A percentile compares a stretch with the other conserved stretches of the same genome.
phyloP scores from a whole-genome alignment of 805 yeast species.

The Metschnikowia kofuensis region DNA sequence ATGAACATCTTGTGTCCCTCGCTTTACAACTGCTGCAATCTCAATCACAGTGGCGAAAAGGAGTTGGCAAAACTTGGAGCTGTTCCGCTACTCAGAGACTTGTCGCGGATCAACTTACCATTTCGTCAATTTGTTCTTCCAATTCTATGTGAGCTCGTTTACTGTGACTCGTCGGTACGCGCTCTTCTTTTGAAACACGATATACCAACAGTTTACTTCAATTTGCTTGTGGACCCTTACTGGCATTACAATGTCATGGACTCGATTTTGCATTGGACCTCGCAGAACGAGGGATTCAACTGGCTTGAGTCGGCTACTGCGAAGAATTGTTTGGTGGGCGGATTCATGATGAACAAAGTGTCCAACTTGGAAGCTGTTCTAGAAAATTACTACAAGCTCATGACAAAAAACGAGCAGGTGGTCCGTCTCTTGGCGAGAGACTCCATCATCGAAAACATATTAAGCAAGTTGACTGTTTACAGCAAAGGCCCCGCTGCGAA shows the following conservation, averaged over 20 bases:
- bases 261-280: constrained; percentile 42
- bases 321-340: constrained; percentile 32
- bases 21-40: constrained; percentile 50
- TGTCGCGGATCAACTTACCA: constrained; percentile 39
- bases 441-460: constrained; percentile 26
- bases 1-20: constrained; percentile 47
- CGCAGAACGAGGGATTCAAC: constrained; percentile 24
- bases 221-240: constrained; percentile 47
- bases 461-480: constrained; percentile 26
- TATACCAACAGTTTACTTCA: constrained; percentile 37
- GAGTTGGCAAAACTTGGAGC: constrained; percentile 48
- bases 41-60: constrained; percentile 42
- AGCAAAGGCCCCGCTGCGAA: constrained; percentile 37
- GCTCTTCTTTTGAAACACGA: constrained; percentile 33
- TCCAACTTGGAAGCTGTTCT: constrained; percentile 44
- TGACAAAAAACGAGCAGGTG: constrained; percentile 21
- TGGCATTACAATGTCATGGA: constrained; percentile 59
- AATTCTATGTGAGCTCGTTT: constrained; percentile 50
- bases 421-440: constrained; percentile 25
- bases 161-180: constrained; percentile 41
- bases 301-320: constrained; percentile 25
- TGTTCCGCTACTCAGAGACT: constrained; percentile 41
- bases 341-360: constrained; percentile 38
- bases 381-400: constrained; percentile 38
- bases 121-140: constrained; percentile 54